Conservation (phyloP, 768 basidiomycete species). For the Scleroderma bovista region DNA sequence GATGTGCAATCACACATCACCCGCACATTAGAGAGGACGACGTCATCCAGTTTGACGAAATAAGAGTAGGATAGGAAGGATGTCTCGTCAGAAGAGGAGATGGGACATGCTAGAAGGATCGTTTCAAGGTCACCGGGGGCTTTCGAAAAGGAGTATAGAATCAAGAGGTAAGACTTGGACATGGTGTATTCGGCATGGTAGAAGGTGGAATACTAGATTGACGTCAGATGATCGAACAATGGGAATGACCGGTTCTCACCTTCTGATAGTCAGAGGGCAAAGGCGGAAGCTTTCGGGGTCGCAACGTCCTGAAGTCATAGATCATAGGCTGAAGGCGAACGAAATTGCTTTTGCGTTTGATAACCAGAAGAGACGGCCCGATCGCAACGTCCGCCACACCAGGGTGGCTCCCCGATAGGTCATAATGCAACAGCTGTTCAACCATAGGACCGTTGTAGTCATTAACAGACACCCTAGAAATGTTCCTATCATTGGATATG, state of each 20-base stretch:
- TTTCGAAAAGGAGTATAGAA: slow-evolving; percentile 1
- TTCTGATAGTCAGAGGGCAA: background rate
- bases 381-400: background rate
- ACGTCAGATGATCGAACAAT: background rate
- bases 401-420: background rate
- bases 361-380: slow-evolving; percentile 4
- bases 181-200: background rate
- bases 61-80: background rate
- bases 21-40: background rate
- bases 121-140: background rate
- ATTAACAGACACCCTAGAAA: background rate
- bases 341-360: background rate
- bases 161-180: slow-evolving; percentile 2
- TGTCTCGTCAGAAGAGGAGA: background rate
- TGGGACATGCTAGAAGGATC: slow-evolving; percentile 1
- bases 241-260: background rate
- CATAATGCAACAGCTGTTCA: background rate
- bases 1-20: background rate
- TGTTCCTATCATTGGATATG: background rate
- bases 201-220: background rate
- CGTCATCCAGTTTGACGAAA: background rate
- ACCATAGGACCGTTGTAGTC: background rate
- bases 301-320: slow-evolving; percentile 3
- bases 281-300: background rate
- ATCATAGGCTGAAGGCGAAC: background rate